Evolutionary conservation across 192 early-diverging fungal genomes (phyloP).

Genomic region (Coemansia furcata): DNA sequence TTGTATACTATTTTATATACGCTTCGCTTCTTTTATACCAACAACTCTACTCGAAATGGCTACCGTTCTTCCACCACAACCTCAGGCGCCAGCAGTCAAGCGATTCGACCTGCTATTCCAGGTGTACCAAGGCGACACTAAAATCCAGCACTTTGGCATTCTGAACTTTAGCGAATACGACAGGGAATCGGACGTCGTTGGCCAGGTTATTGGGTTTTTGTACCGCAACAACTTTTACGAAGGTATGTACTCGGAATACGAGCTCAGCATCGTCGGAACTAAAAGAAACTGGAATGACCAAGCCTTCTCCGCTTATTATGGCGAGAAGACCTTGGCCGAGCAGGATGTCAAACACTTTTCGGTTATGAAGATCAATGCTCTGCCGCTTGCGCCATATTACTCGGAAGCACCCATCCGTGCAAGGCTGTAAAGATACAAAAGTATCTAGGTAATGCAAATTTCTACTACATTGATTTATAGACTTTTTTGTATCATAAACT

Average conservation of each 20-base stretch:
- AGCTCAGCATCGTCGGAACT: background rate
- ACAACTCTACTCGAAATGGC: background rate
- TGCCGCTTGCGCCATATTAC: background rate
- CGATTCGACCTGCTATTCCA: background rate
- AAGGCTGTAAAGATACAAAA: background rate
- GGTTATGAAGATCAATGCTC: background rate
- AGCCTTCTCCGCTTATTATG: background rate
- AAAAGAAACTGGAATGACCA: background rate
- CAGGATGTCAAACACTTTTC: background rate
- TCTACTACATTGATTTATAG: background rate
- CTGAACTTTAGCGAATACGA: slow-evolving; percentile 1
- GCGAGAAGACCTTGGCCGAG: background rate
- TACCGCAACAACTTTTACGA: background rate
- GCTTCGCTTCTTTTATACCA: background rate
- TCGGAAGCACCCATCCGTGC: background rate
- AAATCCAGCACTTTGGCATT: slow-evolving; percentile 6
- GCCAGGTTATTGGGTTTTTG: slow-evolving; percentile 1
- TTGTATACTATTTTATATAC: background rate
- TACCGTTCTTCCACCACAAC: background rate
- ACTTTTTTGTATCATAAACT: background rate
- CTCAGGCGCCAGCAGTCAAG: background rate
- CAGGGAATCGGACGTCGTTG: background rate
- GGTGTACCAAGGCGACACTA: background rate
- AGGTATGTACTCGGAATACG: background rate
- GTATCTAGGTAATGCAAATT: background rate